Conservation (phyloP, 495 filamentous ascomycete genomes). For the Xylaria palmicola region DNA sequence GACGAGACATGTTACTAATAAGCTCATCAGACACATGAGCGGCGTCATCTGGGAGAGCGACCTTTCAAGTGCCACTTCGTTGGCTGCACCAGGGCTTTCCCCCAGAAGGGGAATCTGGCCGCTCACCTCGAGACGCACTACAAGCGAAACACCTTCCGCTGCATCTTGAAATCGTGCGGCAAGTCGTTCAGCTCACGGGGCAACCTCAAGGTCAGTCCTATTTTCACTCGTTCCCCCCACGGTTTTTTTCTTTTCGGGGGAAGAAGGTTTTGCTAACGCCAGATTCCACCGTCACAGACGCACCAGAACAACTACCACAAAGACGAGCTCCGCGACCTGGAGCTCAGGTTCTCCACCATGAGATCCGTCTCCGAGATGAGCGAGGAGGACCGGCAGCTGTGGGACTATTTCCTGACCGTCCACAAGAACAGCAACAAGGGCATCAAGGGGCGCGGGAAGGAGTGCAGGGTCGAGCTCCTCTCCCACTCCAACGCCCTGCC, state of each 20-base stretch:
- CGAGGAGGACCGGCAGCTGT: slow-evolving; percentile 71
- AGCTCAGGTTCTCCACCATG: slow-evolving; percentile 67
- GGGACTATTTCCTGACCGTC: slow-evolving; percentile 79
- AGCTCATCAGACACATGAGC: slow-evolving; percentile 68
- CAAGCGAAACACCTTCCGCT: slow-evolving; percentile 74
- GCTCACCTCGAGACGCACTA: slow-evolving; percentile 84
- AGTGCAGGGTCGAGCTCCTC: slow-evolving; percentile 55
- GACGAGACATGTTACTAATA: slow-evolving; percentile 5
- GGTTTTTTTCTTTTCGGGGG: too few species aligned
- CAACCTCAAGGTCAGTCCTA: slow-evolving; percentile 79
- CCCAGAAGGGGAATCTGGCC: slow-evolving; percentile 81
- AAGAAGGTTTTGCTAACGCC: not conserved
- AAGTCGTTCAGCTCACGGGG: slow-evolving; percentile 88
- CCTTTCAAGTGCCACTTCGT: slow-evolving; percentile 74
- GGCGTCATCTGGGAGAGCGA: slow-evolving; percentile 78
- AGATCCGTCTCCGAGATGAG: slow-evolving; percentile 61
- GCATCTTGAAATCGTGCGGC: slow-evolving; percentile 74
- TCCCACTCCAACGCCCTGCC: slow-evolving; percentile 11
- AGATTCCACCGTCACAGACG: slow-evolving; percentile 51
- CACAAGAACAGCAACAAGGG: slow-evolving; percentile 97
- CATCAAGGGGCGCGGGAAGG: slow-evolving; percentile 89
- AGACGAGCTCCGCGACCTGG: slow-evolving; percentile 68
- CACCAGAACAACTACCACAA: slow-evolving; percentile 94
- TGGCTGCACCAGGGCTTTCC: slow-evolving; percentile 74
- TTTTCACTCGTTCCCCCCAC: too few species aligned